Base-by-base conservation (phyloP, 306 rosid species). In the Calophaca sinica region DNA sequence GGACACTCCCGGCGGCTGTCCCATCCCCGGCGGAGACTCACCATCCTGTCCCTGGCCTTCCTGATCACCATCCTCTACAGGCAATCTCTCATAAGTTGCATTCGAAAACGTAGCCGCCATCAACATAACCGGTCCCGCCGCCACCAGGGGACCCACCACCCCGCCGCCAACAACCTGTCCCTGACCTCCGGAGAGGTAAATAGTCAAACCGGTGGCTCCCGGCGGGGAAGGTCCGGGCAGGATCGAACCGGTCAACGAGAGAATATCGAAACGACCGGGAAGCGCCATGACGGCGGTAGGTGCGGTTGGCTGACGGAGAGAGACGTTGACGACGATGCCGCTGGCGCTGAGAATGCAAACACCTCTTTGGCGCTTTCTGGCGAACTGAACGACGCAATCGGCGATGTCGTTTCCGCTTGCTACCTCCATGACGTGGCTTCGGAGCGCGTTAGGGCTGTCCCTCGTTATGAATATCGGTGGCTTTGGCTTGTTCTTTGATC, bases 361-460 rank as follows among this genome's bases (percentile, higher is more conserved):
- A 0, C 98, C 98, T 6, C 94, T 72, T 39, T 88, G 94, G 2
- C 98, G 79, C 11, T 85, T 76, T 41, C 98, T 69, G 0, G 96
- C 89, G n/a, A 93, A 93, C 73, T 88, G 94, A 12, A 83, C 83
- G 0, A 93, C 79, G 35, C 91, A 73, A 2, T 87, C 94, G 0
- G 82, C 79, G 7, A 93, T 82, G 70, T 93, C 98, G 0, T 89
- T 84, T 0, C 98, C 98, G 65, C 42, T 70, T 5, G 96, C 76
- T n/a, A 93, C 78, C 90, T 93, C 98, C 91, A 93, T 87, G 49
- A 93, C 94, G 64, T 93, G 98, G 79, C 96, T 90, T 3, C 88
- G 77, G 1, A 93, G 92, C 11, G 93, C 90, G 80, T 92, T 92
- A 63, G 98, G 98, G 88, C 94, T 88, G 70, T 92, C 98, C 11